Conservation (phyloP, 495 filamentous ascomycete genomes). For the Aspergillus cavernicola region DNA sequence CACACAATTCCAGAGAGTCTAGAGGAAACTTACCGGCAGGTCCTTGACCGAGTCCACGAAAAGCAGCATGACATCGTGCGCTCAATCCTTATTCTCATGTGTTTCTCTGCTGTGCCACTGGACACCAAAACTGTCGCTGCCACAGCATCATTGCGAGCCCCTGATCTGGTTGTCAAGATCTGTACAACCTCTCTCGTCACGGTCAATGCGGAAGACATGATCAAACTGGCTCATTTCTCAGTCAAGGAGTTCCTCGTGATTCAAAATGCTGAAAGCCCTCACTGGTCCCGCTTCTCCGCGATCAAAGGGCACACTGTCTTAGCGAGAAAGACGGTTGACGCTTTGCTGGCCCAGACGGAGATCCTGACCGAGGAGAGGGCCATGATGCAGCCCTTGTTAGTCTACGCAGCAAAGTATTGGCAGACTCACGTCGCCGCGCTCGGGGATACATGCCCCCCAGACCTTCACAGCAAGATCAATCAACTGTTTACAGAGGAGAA, state of each 20-base stretch:
- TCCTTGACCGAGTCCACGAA: background rate
- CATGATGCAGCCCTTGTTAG: background rate
- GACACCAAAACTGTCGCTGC: background rate
- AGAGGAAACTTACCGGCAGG: background rate
- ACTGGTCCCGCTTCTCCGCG: background rate
- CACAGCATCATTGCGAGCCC: background rate
- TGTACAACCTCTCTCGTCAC: constrained; percentile 5
- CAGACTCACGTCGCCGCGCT: background rate
- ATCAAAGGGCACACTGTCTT: background rate
- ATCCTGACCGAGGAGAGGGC: background rate
- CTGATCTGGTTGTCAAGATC: background rate
- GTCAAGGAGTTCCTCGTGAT: constrained; percentile 13
- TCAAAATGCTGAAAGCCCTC: background rate
- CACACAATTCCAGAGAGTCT: constrained; percentile 1
- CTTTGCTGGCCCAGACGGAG: background rate
- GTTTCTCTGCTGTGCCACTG: background rate
- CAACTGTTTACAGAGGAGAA: background rate
- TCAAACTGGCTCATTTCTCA: constrained; percentile 14
- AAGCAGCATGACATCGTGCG: too few species aligned
- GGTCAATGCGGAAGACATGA: background rate
- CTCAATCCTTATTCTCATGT: background rate
- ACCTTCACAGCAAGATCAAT: background rate
- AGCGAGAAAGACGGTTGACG: background rate
- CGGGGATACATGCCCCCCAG: background rate
- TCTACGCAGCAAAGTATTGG: constrained; percentile 4